Evolutionary conservation across 2,329 filamentous ascomycete species (phyloP), one percentile per base, ranked within the genome.

Genomic region (Truncatella angustata): DNA sequence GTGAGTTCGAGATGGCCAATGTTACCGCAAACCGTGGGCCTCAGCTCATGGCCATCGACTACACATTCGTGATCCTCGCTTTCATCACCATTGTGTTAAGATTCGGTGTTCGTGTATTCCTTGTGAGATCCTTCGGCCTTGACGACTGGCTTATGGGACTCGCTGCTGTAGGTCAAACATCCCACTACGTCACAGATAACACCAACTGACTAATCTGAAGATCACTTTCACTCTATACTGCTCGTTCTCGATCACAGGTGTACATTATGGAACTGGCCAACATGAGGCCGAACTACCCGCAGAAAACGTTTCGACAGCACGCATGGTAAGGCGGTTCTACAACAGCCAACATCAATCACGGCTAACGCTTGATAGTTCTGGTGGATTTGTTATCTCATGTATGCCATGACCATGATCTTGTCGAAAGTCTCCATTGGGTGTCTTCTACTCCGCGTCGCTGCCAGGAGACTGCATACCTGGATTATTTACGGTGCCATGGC

Each of bases 391-490:
- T 57, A 59, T 26, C 43, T 54, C 6, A 54, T 49, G 46, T 59
- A 60, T 48, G 53, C 49, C 35, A 26, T 45, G 16, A 56, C 58
- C 28, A 59, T 58, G 55, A 58, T 61, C 28, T n/a, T 45, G 21
- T 55, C 51, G 9, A 60, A 61, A 24, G 44, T 55, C 10, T 61
- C 59, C 4, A 56, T 61, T 14, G 56, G 54, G 30, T 43, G 53
- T 12, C 58, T 61, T 32, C 53, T 61, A 16, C 48, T 61, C 6
- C 59, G 59, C 11, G 53, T 61, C 18, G 54, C 59, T 9, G 50
- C 53, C 5, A 34, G 52, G 23, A 47, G 50, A 36, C 10, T 51
- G 4, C 56, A 61, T 32, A 48, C 50, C 21, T 52, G 26, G n/a
- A 60, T 61, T 46, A 57, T 61, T 20, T 60, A 60, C 36, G 43